These are phyloP conservation scores for Trifolium pratense DNA, from an alignment of 306 rosid species.

Conservation along the genomic window DNA sequence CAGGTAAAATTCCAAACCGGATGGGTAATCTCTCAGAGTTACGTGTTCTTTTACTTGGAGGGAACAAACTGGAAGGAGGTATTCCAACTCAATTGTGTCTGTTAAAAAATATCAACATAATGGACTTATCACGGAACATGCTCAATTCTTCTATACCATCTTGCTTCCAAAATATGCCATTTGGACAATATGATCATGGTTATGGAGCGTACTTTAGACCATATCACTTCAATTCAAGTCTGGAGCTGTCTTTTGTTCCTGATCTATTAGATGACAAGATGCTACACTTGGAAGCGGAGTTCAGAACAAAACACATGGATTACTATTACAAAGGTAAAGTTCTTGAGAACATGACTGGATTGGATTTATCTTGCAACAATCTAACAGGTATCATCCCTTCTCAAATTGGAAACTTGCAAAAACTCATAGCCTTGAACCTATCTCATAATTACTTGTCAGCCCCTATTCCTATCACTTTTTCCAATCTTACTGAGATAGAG, in stretches of 20 bases:
- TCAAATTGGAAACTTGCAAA: neutral
- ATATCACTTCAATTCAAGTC: no score
- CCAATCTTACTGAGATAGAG: neutral
- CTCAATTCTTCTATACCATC: neutral
- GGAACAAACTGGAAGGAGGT: neutral
- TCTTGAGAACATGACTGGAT: neutral
- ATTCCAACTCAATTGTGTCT: conserved; percentile 11
- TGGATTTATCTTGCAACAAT: neutral
- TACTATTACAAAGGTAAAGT: neutral
- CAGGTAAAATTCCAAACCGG: conserved; percentile 18
- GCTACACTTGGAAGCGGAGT: neutral
- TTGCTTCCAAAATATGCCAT: neutral
- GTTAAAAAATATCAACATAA: neutral
- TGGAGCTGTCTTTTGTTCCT: no score
- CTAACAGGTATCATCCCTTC: conserved; percentile 1
- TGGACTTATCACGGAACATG: neutral
- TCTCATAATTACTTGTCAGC: neutral
- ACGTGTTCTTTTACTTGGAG: conserved; percentile 6
- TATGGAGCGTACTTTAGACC: no score
- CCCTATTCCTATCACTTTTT: neutral
- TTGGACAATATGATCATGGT: neutral
- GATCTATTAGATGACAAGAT: no score
- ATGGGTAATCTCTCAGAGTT: neutral
- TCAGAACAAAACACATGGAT: neutral
- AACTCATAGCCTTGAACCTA: neutral